Evolutionary conservation across 2,329 filamentous ascomycete species (phyloP).

Genomic region (Didymosphaeria variabile): DNA sequence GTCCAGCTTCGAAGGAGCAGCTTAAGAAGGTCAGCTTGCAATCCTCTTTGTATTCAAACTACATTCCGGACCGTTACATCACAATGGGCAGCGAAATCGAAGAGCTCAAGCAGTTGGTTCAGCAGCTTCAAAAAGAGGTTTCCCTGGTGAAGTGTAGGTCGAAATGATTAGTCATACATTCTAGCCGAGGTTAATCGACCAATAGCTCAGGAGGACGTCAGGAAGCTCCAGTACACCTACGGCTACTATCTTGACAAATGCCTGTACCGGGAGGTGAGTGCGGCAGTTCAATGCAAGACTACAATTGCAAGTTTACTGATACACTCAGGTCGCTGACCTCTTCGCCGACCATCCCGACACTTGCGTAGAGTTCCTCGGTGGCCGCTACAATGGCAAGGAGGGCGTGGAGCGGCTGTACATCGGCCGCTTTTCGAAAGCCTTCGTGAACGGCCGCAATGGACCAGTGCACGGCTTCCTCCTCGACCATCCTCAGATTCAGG

Average conservation of each 20-base stretch:
- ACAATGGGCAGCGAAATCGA: conserved; percentile 42
- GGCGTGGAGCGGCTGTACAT: conserved; percentile 63
- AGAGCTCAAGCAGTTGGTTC: conserved; percentile 39
- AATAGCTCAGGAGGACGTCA: conserved; percentile 63
- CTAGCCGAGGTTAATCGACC: conserved; percentile 20
- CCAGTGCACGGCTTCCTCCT: conserved; percentile 65
- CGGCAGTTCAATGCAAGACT: too few species aligned
- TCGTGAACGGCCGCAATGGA: conserved; percentile 64
- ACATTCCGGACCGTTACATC: conserved; percentile 6
- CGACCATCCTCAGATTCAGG: conserved; percentile 67
- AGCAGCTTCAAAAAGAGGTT: conserved; percentile 39
- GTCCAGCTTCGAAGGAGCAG: conserved; percentile 10
- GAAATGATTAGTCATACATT: conserved; percentile 24
- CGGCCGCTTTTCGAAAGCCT: conserved; percentile 60
- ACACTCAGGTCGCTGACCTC: conserved; percentile 48
- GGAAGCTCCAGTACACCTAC: conserved; percentile 66
- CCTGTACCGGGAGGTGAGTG: conserved; percentile 62
- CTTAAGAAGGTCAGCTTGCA: conserved; percentile 26
- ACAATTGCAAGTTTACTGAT: conserved; percentile 19
- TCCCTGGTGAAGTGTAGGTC: conserved; percentile 38
- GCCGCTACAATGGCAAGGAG: conserved; percentile 61
- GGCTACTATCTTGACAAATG: conserved; percentile 69
- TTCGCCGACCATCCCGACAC: conserved; percentile 63
- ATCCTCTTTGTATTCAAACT: background rate
- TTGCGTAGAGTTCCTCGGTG: conserved; percentile 65